A percentile compares a stretch with the other conserved stretches of the same genome.
Conservation (phyloP, 352 stramenopile species). For the Globisporangium ultimum region DNA sequence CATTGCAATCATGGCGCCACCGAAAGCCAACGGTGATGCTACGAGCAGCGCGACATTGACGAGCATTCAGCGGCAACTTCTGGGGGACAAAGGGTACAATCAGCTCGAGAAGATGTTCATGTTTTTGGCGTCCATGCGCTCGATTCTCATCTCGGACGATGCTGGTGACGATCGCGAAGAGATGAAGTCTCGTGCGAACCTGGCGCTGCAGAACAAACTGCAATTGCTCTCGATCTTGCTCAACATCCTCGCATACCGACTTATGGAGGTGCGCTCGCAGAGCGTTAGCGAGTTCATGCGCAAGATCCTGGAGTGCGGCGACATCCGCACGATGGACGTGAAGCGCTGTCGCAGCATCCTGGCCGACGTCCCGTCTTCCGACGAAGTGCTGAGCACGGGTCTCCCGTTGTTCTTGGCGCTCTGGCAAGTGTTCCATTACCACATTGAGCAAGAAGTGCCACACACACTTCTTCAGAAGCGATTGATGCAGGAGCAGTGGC, state of each 20-base stretch:
- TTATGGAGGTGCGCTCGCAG: slow-evolving; percentile 59
- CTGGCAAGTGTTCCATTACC: slow-evolving; percentile 83
- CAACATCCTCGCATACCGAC: slow-evolving; percentile 78
- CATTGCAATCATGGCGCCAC: slow-evolving; percentile 65
- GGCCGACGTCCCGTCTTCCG: slow-evolving; percentile 41
- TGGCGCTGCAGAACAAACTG: slow-evolving; percentile 81
- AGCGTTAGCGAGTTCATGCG: slow-evolving; percentile 54
- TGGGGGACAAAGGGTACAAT: slow-evolving; percentile 87
- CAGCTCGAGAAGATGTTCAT: slow-evolving; percentile 85
- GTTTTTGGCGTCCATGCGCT: slow-evolving; percentile 77
- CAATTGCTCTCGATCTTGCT: slow-evolving; percentile 78
- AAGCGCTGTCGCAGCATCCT: slow-evolving; percentile 44
- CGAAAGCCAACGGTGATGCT: slow-evolving; percentile 16
- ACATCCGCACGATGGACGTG: slow-evolving; percentile 25
- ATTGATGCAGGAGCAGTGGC: slow-evolving; percentile 59
- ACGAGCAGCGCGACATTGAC: slow-evolving; percentile 22
- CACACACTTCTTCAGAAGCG: slow-evolving; percentile 51
- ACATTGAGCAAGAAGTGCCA: slow-evolving; percentile 80
- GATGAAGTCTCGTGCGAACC: slow-evolving; percentile 48
- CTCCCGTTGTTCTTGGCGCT: slow-evolving; percentile 74
- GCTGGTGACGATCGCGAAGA: slow-evolving; percentile 8
- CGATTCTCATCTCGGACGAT: slow-evolving; percentile 54
- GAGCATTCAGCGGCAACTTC: slow-evolving; percentile 60
- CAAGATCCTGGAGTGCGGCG: slow-evolving; percentile 29
- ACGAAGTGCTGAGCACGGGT: slow-evolving; percentile 66